These are phyloP conservation scores for Gleditsia sinensis DNA, from an alignment of 306 rosid species.

Conservation along the genomic window DNA sequence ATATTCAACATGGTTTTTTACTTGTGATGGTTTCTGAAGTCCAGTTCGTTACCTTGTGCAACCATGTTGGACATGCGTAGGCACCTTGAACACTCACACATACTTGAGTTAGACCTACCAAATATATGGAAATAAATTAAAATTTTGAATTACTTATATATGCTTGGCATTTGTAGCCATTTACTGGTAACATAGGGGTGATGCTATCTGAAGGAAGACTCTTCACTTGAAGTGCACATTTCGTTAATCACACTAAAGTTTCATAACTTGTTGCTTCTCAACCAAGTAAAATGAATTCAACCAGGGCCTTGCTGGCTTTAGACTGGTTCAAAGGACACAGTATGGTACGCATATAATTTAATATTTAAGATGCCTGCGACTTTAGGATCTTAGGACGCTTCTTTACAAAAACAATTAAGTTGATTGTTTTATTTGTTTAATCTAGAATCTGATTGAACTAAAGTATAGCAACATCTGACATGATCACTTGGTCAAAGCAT, in stretches of 20 bases:
- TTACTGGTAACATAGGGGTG: neutral
- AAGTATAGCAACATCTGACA: neutral
- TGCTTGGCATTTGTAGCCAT: conserved; percentile 6
- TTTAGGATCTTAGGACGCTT: neutral
- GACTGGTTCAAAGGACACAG: neutral
- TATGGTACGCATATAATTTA: neutral
- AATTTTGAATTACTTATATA: neutral
- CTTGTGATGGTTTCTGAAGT: conserved; percentile 1
- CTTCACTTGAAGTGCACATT: neutral
- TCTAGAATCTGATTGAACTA: neutral
- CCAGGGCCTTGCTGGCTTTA: conserved; percentile 26
- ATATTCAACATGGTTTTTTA: conserved; percentile 1
- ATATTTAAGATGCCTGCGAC: neutral
- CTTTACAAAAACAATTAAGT: neutral
- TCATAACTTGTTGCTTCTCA: too few species aligned
- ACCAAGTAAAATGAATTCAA: too few species aligned
- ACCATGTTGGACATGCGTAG: conserved; percentile 1
- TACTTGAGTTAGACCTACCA: conserved; percentile 13
- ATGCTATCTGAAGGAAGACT: conserved; percentile 21
- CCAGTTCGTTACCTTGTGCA: neutral
- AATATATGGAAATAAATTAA: neutral
- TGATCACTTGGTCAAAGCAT: too few species aligned
- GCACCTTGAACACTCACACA: conserved; percentile 1
- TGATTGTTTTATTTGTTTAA: conserved; percentile 4
- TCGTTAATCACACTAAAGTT: neutral